These are phyloP conservation scores for Stagonosporopsis tanaceti DNA, from an alignment of 2,329 filamentous ascomycete genomes.

Conservation along the genomic window DNA sequence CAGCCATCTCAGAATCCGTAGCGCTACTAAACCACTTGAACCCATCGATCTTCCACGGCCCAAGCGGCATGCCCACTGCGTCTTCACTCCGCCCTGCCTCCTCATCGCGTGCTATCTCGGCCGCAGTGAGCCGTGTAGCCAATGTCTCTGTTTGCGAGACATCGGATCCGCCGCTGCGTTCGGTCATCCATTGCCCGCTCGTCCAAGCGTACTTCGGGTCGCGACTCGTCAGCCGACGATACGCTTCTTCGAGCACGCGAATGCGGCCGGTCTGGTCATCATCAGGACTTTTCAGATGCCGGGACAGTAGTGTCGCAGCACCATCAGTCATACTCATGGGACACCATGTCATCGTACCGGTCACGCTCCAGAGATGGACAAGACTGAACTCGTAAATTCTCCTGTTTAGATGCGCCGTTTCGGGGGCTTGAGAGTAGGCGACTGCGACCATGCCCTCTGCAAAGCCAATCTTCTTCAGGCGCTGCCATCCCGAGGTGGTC, in stretches of 20 bases:
- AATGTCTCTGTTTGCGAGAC: slow-evolving; percentile 73
- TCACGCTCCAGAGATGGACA: slow-evolving; percentile 66
- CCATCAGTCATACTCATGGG: slow-evolving; percentile 74
- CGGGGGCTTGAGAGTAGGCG: slow-evolving; percentile 65
- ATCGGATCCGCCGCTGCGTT: slow-evolving; percentile 73
- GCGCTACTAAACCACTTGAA: slow-evolving; percentile 78
- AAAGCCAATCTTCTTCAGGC: slow-evolving; percentile 67
- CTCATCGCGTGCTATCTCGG: slow-evolving; percentile 35
- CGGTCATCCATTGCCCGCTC: slow-evolving; percentile 81
- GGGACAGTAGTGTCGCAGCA: slow-evolving; percentile 49
- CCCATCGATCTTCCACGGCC: slow-evolving; percentile 68
- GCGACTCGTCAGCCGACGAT: slow-evolving; percentile 61
- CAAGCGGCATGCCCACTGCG: slow-evolving; percentile 53
- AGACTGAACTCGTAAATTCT: slow-evolving; percentile 68
- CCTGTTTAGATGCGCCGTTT: slow-evolving; percentile 57
- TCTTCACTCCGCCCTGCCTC: slow-evolving; percentile 37
- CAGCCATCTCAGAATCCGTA: slow-evolving; percentile 69
- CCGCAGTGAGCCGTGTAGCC: slow-evolving; percentile 48
- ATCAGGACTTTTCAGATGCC: slow-evolving; percentile 32
- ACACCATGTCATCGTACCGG: slow-evolving; percentile 68
- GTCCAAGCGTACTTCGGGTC: slow-evolving; percentile 68
- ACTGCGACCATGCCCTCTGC: slow-evolving; percentile 66
- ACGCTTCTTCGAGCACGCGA: slow-evolving; percentile 62
- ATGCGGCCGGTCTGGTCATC: slow-evolving; percentile 41
- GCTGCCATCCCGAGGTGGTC: slow-evolving; percentile 72